A percentile compares a stretch with the other conserved stretches of the same genome.
Conservation (phyloP, 306 rosid genomes). For the Malus orientalis region DNA sequence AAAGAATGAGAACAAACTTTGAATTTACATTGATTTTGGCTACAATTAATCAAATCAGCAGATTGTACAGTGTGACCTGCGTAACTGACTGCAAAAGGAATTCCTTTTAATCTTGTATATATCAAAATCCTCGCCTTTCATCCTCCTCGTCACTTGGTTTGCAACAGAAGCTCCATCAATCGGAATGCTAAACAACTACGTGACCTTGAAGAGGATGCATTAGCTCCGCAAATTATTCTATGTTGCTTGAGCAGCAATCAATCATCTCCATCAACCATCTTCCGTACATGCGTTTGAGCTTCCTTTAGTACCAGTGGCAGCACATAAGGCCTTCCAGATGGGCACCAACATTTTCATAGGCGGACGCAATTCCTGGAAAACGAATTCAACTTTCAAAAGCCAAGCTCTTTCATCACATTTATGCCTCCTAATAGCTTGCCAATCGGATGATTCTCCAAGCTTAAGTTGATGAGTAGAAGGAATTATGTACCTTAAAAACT, state of each 20-base stretch:
- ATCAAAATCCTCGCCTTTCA: background rate
- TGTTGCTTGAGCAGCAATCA: background rate
- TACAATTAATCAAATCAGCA: background rate
- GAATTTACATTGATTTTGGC: slow-evolving; percentile 8
- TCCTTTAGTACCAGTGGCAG: slow-evolving; percentile 41
- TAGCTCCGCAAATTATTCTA: background rate
- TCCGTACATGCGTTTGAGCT: slow-evolving; percentile 14
- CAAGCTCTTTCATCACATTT: background rate
- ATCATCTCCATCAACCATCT: slow-evolving; percentile 15
- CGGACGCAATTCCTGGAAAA: slow-evolving; percentile 53
- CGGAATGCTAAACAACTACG: background rate
- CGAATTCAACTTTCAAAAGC: slow-evolving; percentile 15
- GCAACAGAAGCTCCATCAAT: background rate
- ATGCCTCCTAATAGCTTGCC: background rate
- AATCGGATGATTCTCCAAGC: background rate
- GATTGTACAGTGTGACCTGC: background rate
- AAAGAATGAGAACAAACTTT: background rate
- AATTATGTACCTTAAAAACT: slow-evolving; percentile 57
- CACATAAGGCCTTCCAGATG: slow-evolving; percentile 87
- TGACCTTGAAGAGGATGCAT: background rate
- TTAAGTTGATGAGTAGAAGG: background rate
- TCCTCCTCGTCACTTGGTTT: background rate
- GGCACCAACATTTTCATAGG: slow-evolving; percentile 76
- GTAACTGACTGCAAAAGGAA: background rate
- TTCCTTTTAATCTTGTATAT: background rate